Evolutionary conservation across 1,284 basidiomycete species (phyloP), one percentile per base, ranked within the genome.

Genomic region (Omphalotus olearius): DNA sequence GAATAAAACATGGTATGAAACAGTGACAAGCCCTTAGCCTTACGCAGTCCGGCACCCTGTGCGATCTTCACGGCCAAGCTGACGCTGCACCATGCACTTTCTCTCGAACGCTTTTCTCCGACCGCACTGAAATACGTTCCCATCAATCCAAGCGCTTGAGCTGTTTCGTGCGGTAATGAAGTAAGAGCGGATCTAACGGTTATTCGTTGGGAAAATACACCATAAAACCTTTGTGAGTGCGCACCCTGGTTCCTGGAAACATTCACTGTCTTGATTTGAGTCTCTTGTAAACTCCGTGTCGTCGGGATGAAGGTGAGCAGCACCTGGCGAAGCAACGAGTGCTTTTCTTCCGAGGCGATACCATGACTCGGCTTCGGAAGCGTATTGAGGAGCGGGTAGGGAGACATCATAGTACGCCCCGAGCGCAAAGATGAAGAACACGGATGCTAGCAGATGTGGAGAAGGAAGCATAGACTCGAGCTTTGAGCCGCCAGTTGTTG

Each of bases 121-220:
- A 68, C 73, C 6, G 71, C 61, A 49, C 63, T 72, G 64, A 78
- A 68, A 68, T 75, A 82, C 1, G 73, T 74, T 1, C 76, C 76
- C 77, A 82, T 78, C 18, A 81, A 58, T 1, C 74, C 72, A 43
- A 80, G 61, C 7, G 78, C 77, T 47, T 74, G 73, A 3, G 81
- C 75, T 0, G 78, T 78, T 46, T 77, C 73, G 20, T 50, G 40
- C 37, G 33, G 48, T 33, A 33, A 33, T 13, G 30, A 33, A 10
- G 30, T 33, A 33, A 13, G 30, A 33, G 13, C 7, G 7, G 7
- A 33, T 33, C 30, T 33, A 33, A 7, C 9, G 30, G 23, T 23
- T 5, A 23, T 23, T 23, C 23, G 23, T 23, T 13, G 7, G 30
- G 30, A 33, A 10, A 33, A 33, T 10, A 33, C 13, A 4, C 30